phyloP scores from a whole-genome alignment of 1,284 basidiomycete species.

The Irpex sp. region DNA sequence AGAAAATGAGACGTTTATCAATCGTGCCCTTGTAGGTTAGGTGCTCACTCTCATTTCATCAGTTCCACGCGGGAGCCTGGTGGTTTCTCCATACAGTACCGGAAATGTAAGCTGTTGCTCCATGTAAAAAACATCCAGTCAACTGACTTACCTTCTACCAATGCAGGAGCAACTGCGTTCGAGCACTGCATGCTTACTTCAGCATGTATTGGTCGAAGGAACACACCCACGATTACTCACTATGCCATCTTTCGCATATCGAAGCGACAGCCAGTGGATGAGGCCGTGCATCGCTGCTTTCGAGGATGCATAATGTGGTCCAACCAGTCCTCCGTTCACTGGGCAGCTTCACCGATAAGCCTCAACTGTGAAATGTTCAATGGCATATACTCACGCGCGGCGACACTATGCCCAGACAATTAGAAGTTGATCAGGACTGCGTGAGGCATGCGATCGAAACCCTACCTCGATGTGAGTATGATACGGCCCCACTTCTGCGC shows the following conservation, averaged over 20 bases:
- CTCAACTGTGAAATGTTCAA: not conserved
- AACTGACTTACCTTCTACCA: slow-evolving; percentile 38
- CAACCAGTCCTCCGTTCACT: slow-evolving; percentile 48
- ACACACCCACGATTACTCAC: slow-evolving; percentile 27
- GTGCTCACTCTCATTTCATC: slow-evolving; percentile 29
- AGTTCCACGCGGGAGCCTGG: slow-evolving; percentile 41
- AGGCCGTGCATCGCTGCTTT: slow-evolving; percentile 54
- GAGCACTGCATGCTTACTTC: slow-evolving; percentile 34
- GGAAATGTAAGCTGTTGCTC: not conserved
- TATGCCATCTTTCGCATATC: slow-evolving; percentile 50
- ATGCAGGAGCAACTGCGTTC: slow-evolving; percentile 50
- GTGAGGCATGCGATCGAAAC: slow-evolving; percentile 10
- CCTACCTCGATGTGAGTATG: slow-evolving; percentile 46
- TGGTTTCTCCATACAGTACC: slow-evolving; percentile 32
- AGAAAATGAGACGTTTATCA: not conserved
- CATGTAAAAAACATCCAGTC: not conserved
- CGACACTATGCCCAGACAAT: slow-evolving; percentile 25
- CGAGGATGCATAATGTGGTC: slow-evolving; percentile 54
- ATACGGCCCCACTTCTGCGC: slow-evolving; percentile 46
- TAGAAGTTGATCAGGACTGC: slow-evolving; percentile 1
- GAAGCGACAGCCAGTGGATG: slow-evolving; percentile 50
- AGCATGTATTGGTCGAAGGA: too few species aligned
- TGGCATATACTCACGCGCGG: slow-evolving; percentile 24
- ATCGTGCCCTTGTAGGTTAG: not conserved
- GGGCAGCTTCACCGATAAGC: not conserved